These are phyloP conservation scores for Yamadazyma dendronema DNA, from an alignment of 1,139 yeast species.

Conservation along the genomic window DNA sequence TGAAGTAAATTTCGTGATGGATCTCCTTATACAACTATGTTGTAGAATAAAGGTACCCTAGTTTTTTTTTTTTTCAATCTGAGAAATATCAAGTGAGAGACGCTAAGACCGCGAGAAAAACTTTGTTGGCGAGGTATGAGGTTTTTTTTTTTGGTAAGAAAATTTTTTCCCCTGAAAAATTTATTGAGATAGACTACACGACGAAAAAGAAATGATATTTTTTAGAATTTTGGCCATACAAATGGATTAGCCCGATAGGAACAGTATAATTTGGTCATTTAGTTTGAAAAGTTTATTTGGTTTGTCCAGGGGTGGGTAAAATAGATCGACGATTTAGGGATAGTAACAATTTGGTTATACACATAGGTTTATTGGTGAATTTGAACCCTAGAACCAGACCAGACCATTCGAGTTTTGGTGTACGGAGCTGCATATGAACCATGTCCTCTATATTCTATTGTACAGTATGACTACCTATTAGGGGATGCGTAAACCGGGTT, in stretches of 20 bases:
- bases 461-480: too few species aligned
- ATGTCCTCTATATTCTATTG: too few species aligned
- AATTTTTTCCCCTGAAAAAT: constrained; percentile 10
- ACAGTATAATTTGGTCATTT: too few species aligned
- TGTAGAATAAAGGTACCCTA: background rate
- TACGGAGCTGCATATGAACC: background rate
- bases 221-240: background rate
- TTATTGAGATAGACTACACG: constrained; percentile 8
- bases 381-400: too few species aligned
- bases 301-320: too few species aligned
- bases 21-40: background rate
- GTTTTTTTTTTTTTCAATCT: background rate
- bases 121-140: background rate
- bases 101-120: background rate
- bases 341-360: too few species aligned
- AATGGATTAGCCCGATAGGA: too few species aligned
- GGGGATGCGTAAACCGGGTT: background rate
- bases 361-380: too few species aligned
- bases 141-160: constrained; percentile 1
- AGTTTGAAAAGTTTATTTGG: too few species aligned
- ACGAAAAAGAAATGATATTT: constrained; percentile 1
- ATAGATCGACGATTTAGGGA: too few species aligned
- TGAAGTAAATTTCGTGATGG: too few species aligned
- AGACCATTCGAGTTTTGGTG: background rate
- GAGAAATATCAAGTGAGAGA: background rate